Evolutionary conservation across 306 rosid genomes (phyloP), one percentile per base, ranked within the genome.

Genomic region (Canavalia ensiformis): DNA sequence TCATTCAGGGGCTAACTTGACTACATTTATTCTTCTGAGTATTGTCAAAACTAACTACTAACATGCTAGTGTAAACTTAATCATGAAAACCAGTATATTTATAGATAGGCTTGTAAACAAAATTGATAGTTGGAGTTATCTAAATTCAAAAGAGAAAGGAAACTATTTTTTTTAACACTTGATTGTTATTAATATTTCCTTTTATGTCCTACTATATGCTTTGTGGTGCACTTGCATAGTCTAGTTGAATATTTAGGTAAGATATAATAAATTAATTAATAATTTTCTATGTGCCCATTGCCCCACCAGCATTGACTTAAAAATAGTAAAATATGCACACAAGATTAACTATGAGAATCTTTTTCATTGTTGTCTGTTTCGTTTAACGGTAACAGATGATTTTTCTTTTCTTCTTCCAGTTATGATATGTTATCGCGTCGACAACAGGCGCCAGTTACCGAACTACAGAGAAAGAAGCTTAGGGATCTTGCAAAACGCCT

Each of bases 401-500:
- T 42, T 63, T 81, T 35, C 60, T 49, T 50, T 70, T 72, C 84
- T 34, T 52, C 71, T 83, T 86, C 71, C 94, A 95, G 99, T 73
- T 85, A 2, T 82, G 86, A 78, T 11, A 78, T 86, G 55, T 12
- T 95, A 77, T 33, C 66, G 77, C 92, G 79, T 62, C 89, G 91
- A 74, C 75, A 66, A 2, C 93, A 78, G 44, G 87, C 66, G 12
- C 79, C 84, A 8, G 70, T 83, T 55, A 72, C 76, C 64, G 99
- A 95, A 3, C 2, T 8, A 8, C 80, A 85, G 1, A 86, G 31
- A 56, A 82, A 7, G 80, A 95, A 4, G 88, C 75, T 85, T 44
- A 84, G 52, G 84, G 94, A 91, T 84, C 77, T 95, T 68, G 93
- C 89, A 49, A 93, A 88, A 84, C 95, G 93, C 64, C 70, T 95